Evolutionary conservation across 1,139 yeast species (phyloP), one percentile per base, ranked within the genome.

Genomic region (Suhomyces choctaworum): DNA sequence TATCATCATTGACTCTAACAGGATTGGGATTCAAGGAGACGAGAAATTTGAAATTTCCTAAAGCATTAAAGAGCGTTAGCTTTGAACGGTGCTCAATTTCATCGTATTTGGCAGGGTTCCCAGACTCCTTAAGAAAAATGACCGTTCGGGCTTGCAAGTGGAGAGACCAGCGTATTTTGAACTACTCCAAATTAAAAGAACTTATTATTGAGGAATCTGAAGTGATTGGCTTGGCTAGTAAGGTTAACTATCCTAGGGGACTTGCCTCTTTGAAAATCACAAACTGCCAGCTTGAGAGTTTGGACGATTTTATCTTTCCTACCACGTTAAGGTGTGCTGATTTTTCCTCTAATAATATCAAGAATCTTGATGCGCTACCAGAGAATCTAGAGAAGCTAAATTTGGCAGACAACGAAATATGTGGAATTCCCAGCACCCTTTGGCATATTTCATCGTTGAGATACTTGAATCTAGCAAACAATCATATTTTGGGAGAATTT

Each of bases 11-110:
- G 20, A 39, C 45, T 1, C 30, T 45, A 14, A 28, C 44, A 25
- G 45, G 37, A 22, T 32, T 43, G 23, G 36, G 29, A 16, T 43
- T 36, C 28, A 39, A 31, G 11, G 31, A 32, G 4, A 41, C 47
- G 2, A 23, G 47, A n/a, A 32, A 33, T n/a, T 36, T 45, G 15
- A 30, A 33, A 20, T 35, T 45, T n/a, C 45, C 48, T 7, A 39
- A 40, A 7, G 29, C 21, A 5, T 30, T 45, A 11, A 32, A 32
- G 14, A 37, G 35, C 16, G 34, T 45, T 21, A 16, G n/a, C 6
- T 39, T 45, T 11, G 46, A 41, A 23, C 39, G 43, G 34, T 42
- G 48, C 23, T 25, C 22, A 12, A 39, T 45, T 10, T 43, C 48
- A 3, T 45, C 48, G 3, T 44, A 45, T 25, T 27, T 45, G 31